Base-by-base conservation (phyloP, 2,329 filamentous ascomycete genomes). In the Colletotrichum limetticola region DNA sequence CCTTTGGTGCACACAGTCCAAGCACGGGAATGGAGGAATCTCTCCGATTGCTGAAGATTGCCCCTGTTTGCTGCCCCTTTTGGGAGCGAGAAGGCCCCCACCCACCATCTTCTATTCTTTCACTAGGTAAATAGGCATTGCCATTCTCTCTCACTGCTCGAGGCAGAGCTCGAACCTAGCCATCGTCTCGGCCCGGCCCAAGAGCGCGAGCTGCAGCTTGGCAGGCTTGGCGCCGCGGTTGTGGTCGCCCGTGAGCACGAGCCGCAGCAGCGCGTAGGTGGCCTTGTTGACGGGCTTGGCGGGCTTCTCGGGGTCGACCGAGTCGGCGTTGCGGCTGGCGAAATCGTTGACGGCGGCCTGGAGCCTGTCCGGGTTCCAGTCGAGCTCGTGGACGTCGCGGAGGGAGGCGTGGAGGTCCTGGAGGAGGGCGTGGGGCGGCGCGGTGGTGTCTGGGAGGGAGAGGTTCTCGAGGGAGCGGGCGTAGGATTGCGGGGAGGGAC, bases 191-290 rank as follows among this genome's bases (percentile, higher is more conserved):
- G 64, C 66, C 2, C 68, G 58, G 3, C 74, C 74, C 16, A 75
- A 59, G 28, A 75, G 46, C 32, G 69, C 62, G 16, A 75, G 72
- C 49, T 75, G 72, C 66, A 73, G n/a, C 69, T 75, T 75, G 42
- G 74, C 74, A 16, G 74, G 74, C 66, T 74, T 75, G 9, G 74
- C 72, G 19, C 68, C 72, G 28, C 56, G 56, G 9, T 58, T 60
- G 7, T 63, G 46, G 35, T 73, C 66, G 59, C 74, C 74, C 22
- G 74, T 70, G 26, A 75, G 63, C 1, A 69, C 61, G n/a, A 74
- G 63, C 28, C 72, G 46, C 22, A 75, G 56, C 9, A 74, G 62
- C 24, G 63, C 60, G 53, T 75, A 75, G 22, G 49, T 57, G 26
- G 60, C 61, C 56, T 73, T 71, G 19, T 46, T 59, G 14, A 58